Conservation (phyloP, 2,329 filamentous ascomycete species). For the Claviceps quebecensis region DNA sequence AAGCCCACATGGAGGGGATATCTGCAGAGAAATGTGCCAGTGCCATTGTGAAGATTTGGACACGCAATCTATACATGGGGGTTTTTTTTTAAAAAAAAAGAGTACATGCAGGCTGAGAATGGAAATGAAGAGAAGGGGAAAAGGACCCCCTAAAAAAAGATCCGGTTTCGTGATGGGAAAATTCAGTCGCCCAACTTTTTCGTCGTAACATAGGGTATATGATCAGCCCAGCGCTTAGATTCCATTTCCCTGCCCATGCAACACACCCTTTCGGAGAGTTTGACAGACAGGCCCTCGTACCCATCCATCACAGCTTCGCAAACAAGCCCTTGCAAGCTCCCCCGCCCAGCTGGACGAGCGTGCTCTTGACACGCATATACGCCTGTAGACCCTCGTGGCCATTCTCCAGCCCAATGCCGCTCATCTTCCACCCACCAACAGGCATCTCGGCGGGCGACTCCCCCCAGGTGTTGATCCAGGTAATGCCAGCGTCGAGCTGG, state of each 20-base stretch:
- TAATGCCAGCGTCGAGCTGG: conserved; percentile 69
- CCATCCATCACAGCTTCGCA: conserved; percentile 42
- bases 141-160: neutral
- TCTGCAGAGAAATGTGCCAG: conserved; percentile 29
- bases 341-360: conserved; percentile 63
- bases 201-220: too few relatives aligned
- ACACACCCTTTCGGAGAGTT: too few relatives aligned
- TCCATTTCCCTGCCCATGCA: too few relatives aligned
- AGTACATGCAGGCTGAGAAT: neutral
- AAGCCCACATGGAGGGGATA: conserved; percentile 40
- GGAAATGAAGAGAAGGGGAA: neutral
- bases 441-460: conserved; percentile 85
- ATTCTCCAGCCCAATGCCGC: conserved; percentile 78
- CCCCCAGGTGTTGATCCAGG: conserved; percentile 91
- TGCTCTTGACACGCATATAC: conserved; percentile 81
- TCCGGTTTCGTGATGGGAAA: too few relatives aligned
- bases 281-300: neutral
- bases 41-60: conserved; percentile 12
- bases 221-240: too few relatives aligned
- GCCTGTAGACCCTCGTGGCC: conserved; percentile 64
- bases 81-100: neutral
- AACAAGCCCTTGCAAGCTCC: conserved; percentile 54
- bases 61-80: neutral
- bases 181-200: too few relatives aligned
- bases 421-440: conserved; percentile 85